A percentile compares a stretch with the other conserved stretches of the same genome.
phyloP scores from a whole-genome alignment of 139 green algal species.

The Klebsormidium nitens region DNA sequence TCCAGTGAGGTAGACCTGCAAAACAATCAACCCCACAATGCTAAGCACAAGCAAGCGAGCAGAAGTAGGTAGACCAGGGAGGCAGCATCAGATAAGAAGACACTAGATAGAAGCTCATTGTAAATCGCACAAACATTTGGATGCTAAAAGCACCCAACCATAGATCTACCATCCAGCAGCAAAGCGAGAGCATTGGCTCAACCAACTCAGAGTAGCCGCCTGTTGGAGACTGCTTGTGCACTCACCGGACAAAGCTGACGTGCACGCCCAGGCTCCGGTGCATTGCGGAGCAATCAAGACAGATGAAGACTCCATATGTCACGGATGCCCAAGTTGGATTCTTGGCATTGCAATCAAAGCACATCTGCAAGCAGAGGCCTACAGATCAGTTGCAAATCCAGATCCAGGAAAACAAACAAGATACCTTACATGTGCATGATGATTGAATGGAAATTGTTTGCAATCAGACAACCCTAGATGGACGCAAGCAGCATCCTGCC shows the following conservation, averaged over 20 bases:
- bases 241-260: conserved; percentile 84
- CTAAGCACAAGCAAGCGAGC: neutral
- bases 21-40: conserved; percentile 3
- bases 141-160: too few relatives aligned
- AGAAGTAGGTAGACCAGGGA: neutral
- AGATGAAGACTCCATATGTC: conserved; percentile 95
- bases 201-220: too few relatives aligned
- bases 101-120: too few relatives aligned
- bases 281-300: conserved; percentile 86
- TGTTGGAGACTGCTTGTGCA: too few relatives aligned
- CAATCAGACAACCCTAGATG: too few relatives aligned
- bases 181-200: too few relatives aligned
- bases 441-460: too few relatives aligned
- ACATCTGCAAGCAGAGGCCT: conserved; percentile 47
- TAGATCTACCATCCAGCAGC: too few relatives aligned
- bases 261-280: conserved; percentile 93
- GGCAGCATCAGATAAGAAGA: too few relatives aligned
- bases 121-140: too few relatives aligned
- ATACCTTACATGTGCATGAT: neutral
- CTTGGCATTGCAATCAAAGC: conserved; percentile 93
- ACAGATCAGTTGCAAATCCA: neutral
- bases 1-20: conserved; percentile 82
- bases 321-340: conserved; percentile 95
- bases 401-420: neutral
- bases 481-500: too few relatives aligned